Conservation (phyloP, 2,329 filamentous ascomycete species). For the Dactylella cylindrospora region DNA sequence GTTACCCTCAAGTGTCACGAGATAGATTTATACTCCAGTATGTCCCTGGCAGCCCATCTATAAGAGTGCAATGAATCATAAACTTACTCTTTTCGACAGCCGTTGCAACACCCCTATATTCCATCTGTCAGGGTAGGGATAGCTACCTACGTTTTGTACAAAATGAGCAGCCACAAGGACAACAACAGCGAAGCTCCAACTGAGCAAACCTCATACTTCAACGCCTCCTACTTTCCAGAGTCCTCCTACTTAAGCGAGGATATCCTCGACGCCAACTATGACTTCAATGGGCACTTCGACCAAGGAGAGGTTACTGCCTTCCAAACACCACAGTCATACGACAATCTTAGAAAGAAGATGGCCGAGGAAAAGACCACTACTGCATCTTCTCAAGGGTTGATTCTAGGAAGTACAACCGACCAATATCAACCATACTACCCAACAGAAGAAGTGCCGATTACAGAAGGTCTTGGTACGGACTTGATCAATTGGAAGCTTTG, state of each 20-base stretch:
- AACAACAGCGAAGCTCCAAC: slow-evolving; percentile 35
- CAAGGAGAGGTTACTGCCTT: slow-evolving; percentile 24
- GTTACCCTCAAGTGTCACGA: too few relatives aligned
- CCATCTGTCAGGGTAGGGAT: neutral
- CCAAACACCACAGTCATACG: slow-evolving; percentile 25
- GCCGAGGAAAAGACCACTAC: slow-evolving; percentile 21
- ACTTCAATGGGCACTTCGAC: slow-evolving; percentile 22
- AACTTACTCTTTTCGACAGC: too few relatives aligned
- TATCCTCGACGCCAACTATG: slow-evolving; percentile 18
- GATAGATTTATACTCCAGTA: too few relatives aligned
- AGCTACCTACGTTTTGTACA: slow-evolving; percentile 14
- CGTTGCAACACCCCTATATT: too few relatives aligned
- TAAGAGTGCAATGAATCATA: too few relatives aligned
- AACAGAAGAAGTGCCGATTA: slow-evolving; percentile 43
- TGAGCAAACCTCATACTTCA: slow-evolving; percentile 42
- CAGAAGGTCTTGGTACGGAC: slow-evolving; percentile 40
- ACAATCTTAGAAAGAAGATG: slow-evolving; percentile 29
- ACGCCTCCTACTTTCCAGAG: slow-evolving; percentile 41
- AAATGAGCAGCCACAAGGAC: slow-evolving; percentile 36
- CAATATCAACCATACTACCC: slow-evolving; percentile 42
- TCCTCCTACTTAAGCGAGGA: slow-evolving; percentile 24
- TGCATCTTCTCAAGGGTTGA: slow-evolving; percentile 15
- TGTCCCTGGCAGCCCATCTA: too few relatives aligned
- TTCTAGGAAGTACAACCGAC: slow-evolving; percentile 23
- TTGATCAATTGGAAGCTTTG: slow-evolving; percentile 42